Evolutionary conservation across 2,329 filamentous ascomycete genomes (phyloP), one percentile per base, ranked within the genome.

Genomic region (Podosphaera leucotricha): DNA sequence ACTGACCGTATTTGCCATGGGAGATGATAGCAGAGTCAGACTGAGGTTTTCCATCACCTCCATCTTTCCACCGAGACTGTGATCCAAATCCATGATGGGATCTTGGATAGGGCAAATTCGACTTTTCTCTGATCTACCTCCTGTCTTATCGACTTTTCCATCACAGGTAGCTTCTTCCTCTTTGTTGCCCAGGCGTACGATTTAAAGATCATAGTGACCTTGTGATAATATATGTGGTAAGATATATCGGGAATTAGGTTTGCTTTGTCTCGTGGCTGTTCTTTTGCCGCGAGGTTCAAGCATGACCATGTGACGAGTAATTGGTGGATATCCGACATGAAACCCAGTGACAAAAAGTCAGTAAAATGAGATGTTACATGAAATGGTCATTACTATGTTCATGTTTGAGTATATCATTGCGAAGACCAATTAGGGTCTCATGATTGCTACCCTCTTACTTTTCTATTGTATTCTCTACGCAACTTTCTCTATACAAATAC

Each of bases 1-100:
- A 50, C 72, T 76, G 44, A 79, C 65, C 22, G 66, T 66, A 43
- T 66, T 69, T 28, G 75, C 75, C 40, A 78, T 57, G 0, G 71
- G 63, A 1, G 59, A 52, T 0, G 75, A 75, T 0, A 79, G 64
- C 16, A 79, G 63, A 10, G 71, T 75, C 42, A 60, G 55, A 21
- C 60, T 40, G 28, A 13, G 15, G 22, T 37, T 26, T 38, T 44
- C 42, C 22, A 38, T 35, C 5, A 19, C 13, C 26, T 44, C 44
- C 37, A 38, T 38, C 18, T 38, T 20, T 20, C 28, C 15, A 33
- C 28, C 11, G 28, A 11, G 10, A 13, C 28, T 33, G 10, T 33
- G 11, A n/a, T 33, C 28, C 28, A 33, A n/a, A 3, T 33, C 28
- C 28, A 33, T 33, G 28, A 33, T n/a, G 28, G 15, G 28, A 6